Evolutionary conservation across 2,329 filamentous ascomycete species (phyloP).

Genomic region (Hortaea sp.): DNA sequence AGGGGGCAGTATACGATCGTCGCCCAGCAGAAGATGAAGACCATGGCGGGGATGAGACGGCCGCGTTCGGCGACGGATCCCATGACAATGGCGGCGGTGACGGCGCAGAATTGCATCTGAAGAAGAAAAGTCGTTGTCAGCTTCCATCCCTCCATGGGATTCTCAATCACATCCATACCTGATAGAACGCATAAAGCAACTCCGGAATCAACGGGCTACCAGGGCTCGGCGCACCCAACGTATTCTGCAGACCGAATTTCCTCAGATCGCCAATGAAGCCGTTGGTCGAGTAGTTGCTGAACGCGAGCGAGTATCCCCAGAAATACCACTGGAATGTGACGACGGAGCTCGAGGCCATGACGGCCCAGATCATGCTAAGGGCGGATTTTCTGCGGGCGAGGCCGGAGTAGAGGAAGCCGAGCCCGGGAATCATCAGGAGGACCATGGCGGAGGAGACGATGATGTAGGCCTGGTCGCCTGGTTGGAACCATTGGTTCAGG

Average conservation of each 20-base stretch:
- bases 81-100: conserved; percentile 83
- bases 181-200: conserved; percentile 88
- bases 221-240: conserved; percentile 72
- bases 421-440: conserved; percentile 89
- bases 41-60: conserved; percentile 83
- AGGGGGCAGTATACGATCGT: conserved; percentile 96
- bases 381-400: conserved; percentile 96
- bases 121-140: neutral
- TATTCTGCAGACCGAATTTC: conserved; percentile 81
- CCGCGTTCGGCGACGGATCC: conserved; percentile 91
- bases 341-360: conserved; percentile 86
- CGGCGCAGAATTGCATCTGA: conserved; percentile 93
- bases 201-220: conserved; percentile 83
- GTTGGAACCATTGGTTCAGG: conserved; percentile 88
- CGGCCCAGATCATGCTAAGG: conserved; percentile 92
- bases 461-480: conserved; percentile 91
- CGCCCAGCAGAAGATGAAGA: conserved; percentile 93
- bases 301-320: conserved; percentile 95
- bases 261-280: conserved; percentile 85
- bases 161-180: conserved; percentile 44
- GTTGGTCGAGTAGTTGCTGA: conserved; percentile 66
- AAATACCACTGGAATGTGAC: conserved; percentile 99
- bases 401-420: conserved; percentile 94
- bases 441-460: conserved; percentile 85
- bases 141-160: neutral